phyloP scores from a whole-genome alignment of 352 stramenopile genomes.

The Globisporangium orthogonon region DNA sequence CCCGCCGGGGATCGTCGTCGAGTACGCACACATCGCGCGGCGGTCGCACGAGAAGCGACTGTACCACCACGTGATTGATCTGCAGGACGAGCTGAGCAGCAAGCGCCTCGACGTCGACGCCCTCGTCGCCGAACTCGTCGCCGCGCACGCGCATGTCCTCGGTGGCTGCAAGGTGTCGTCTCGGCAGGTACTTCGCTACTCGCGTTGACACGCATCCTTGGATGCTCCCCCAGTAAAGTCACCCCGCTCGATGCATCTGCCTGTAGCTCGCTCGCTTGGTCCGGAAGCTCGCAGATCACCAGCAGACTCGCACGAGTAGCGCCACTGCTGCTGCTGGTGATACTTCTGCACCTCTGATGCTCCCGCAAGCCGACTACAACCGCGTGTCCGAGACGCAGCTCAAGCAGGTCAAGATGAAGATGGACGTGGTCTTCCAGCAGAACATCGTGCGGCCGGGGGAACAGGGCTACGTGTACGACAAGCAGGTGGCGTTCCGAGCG shows the following conservation, averaged over 20 bases:
- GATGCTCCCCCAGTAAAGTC: not conserved
- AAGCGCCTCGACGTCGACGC: conserved; percentile 12
- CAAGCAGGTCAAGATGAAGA: conserved; percentile 58
- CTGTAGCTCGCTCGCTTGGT: conserved; percentile 45
- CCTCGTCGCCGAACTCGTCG: conserved; percentile 34
- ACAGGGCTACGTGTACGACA: conserved; percentile 60
- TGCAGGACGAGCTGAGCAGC: conserved; percentile 17
- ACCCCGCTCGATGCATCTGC: not conserved
- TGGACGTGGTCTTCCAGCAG: conserved; percentile 63
- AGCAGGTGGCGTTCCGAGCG: conserved; percentile 43
- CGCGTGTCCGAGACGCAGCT: conserved; percentile 68
- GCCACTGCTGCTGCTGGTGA: not conserved
- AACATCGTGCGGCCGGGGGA: conserved; percentile 54
- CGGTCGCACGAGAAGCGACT: conserved; percentile 18
- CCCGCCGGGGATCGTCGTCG: conserved; percentile 49
- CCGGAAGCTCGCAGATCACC: conserved; percentile 26
- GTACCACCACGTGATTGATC: conserved; percentile 59
- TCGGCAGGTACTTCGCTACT: conserved; percentile 24
- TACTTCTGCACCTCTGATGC: conserved; percentile 1
- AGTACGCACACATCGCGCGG: conserved; percentile 28
- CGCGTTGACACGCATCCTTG: not conserved
- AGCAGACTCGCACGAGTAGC: not conserved
- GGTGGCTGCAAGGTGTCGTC: conserved; percentile 33
- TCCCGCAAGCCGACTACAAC: conserved; percentile 76
- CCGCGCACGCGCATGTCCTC: conserved; percentile 31